Evolutionary conservation across 139 green algal genomes (phyloP), one percentile per base, ranked within the genome.

Genomic region (Picochlorum sp.): DNA sequence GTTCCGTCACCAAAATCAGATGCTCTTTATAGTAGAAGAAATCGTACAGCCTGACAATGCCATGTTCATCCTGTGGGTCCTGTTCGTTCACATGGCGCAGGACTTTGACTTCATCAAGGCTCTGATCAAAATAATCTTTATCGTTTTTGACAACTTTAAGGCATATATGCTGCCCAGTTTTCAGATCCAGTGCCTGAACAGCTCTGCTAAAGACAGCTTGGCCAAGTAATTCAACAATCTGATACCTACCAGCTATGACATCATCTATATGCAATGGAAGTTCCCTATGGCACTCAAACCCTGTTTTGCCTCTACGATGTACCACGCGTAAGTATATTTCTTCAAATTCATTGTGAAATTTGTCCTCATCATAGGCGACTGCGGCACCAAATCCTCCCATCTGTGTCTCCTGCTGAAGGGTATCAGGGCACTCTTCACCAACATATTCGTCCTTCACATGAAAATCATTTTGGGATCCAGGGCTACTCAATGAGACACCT

Each of bases 81-180:
- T 82, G 70, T 13, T 60, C 56, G 65, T 97, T 97, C 15, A 97
- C 77, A 66, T 86, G 90, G 23, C 72, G 77, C 59, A 96, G 81
- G 55, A 98, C 81, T 76, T 97, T 97, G 76, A 98, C 92, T 77
- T 98, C 92, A 63, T 98, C 92, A 47, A 98, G 75, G 21, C 70
- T 84, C 78, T 98, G 92, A 74, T 98, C 92, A 65, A 97, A 91
- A 67, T 95, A 97, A 72, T 97, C 90, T 76, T 97, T 97, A 74
- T 95, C 92, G 82, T 96, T 96, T 77, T 97, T 96, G 66, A 98
- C 89, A 51, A 97, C 92, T 70, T 98, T 98, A 21, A 98, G 80
- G 79, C 88, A 95, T n/a, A 97, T 91, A 31, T 91, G 76, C 34
- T 67, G 71, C 20, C 86, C 85, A 0, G 82, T 95, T 66, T 92